A percentile compares a stretch with the other conserved stretches of the same genome.
These are phyloP conservation scores for Cryptomeria japonica DNA, from an alignment of 75 land plant genomes.

Conservation along the genomic window DNA sequence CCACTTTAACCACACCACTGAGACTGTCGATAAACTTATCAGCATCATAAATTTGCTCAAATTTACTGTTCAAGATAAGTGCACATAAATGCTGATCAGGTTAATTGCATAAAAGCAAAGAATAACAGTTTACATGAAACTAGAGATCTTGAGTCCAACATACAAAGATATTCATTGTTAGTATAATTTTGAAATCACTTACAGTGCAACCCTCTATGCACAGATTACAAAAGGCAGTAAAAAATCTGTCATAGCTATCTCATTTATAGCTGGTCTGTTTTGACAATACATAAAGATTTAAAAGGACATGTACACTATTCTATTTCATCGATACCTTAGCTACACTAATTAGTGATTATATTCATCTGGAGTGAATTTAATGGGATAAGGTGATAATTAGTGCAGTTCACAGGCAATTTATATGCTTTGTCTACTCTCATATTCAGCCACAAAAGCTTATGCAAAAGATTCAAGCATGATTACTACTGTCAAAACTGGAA, in stretches of 20 bases:
- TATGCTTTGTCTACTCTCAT: neutral
- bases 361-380: neutral
- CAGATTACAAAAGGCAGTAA: neutral
- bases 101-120: neutral
- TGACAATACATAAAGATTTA: neutral
- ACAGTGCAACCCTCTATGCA: neutral
- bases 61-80: conserved; percentile 47
- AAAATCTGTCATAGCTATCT: neutral
- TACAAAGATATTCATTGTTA: neutral
- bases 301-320: neutral
- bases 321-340: neutral
- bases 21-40: conserved; percentile 67
- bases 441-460: neutral
- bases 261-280: neutral
- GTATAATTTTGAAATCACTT: neutral
- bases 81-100: neutral
- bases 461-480: neutral
- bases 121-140: neutral
- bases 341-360: neutral
- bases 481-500: neutral
- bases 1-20: conserved; percentile 63
- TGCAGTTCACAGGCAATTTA: conserved; percentile 4
- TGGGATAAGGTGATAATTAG: neutral
- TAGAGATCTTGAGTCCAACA: neutral
- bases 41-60: conserved; percentile 75